Conservation (phyloP, 1,284 basidiomycete species). For the Athelia psychrophila region DNA sequence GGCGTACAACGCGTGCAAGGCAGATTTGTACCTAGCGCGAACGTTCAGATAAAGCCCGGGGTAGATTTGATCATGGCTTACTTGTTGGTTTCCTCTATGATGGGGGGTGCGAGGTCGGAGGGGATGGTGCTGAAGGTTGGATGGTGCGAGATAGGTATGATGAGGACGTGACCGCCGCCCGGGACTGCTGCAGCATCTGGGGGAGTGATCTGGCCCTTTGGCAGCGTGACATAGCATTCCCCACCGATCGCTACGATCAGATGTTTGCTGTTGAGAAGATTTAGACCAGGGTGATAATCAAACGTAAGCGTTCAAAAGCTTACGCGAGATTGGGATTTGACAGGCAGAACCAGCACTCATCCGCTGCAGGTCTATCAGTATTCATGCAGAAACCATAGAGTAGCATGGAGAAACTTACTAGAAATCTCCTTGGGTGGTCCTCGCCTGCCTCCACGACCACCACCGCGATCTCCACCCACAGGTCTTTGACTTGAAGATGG, state of each 20-base stretch:
- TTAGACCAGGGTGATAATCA: background rate
- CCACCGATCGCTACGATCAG: slow-evolving; percentile 90
- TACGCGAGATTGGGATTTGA: slow-evolving; percentile 88
- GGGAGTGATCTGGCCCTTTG: slow-evolving; percentile 90
- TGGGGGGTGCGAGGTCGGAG: slow-evolving; percentile 68
- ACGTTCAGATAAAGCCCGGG: too few relatives aligned
- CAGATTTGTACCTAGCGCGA: slow-evolving; percentile 81
- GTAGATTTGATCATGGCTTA: slow-evolving; percentile 29
- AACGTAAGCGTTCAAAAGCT: slow-evolving; percentile 21
- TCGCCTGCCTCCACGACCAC: slow-evolving; percentile 35
- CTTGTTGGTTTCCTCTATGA: slow-evolving; percentile 78
- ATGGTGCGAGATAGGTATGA: slow-evolving; percentile 77
- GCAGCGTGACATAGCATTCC: slow-evolving; percentile 91
- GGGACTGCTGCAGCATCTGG: slow-evolving; percentile 74
- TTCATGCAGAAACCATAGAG: slow-evolving; percentile 2
- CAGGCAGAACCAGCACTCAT: slow-evolving; percentile 95
- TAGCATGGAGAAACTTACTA: slow-evolving; percentile 47
- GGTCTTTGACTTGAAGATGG: slow-evolving; percentile 56
- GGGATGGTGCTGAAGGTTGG: slow-evolving; percentile 70
- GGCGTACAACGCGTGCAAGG: slow-evolving; percentile 71
- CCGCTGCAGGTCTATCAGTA: slow-evolving; percentile 45
- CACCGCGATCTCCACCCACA: slow-evolving; percentile 34
- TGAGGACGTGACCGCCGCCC: slow-evolving; percentile 91
- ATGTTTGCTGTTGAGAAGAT: slow-evolving; percentile 66
- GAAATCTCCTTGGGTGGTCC: slow-evolving; percentile 76